These are phyloP conservation scores for Floccularia luteovirens DNA, from an alignment of 768 basidiomycete genomes.

Conservation along the genomic window DNA sequence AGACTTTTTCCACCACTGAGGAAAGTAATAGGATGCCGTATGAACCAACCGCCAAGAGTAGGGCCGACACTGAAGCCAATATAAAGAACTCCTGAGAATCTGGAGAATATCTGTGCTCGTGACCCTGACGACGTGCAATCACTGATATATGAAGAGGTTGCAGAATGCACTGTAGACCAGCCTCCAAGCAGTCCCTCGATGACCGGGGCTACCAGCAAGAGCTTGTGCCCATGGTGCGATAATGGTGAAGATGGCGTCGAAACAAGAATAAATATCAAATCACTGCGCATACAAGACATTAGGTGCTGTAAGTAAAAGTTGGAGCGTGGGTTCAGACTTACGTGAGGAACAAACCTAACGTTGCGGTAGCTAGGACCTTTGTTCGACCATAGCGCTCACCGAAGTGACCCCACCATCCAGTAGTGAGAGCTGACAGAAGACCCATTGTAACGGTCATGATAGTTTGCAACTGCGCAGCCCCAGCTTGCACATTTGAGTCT, in stretches of 20 bases:
- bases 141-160: conserved; percentile 75
- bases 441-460: conserved; percentile 78
- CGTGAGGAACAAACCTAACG: conserved; percentile 47
- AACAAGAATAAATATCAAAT: conserved; percentile 76
- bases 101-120: conserved; percentile 64
- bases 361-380: conserved; percentile 63
- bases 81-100: conserved; percentile 72
- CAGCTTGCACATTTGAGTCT: conserved; percentile 58
- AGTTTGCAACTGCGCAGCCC: conserved; percentile 65
- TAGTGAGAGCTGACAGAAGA: conserved; percentile 72
- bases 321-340: conserved; percentile 15
- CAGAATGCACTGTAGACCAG: conserved; percentile 69
- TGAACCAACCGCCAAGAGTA: conserved; percentile 54
- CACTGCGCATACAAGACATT: conserved; percentile 39
- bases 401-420: conserved; percentile 85
- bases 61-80: conserved; percentile 77
- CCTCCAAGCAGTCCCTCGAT: conserved; percentile 83
- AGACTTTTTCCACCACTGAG: conserved; percentile 6
- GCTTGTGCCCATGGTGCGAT: conserved; percentile 61
- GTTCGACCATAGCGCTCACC: conserved; percentile 77
- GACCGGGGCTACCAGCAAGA: conserved; percentile 73
- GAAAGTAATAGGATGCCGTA: conserved; percentile 26
- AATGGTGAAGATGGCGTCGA: conserved; percentile 61
- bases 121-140: conserved; percentile 85
- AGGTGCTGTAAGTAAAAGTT: conserved; percentile 3